A percentile compares a stretch with the other conserved stretches of the same genome.
These are phyloP conservation scores for Coemansia sp. DNA, from an alignment of 192 early-diverging fungal species.

Conservation along the genomic window DNA sequence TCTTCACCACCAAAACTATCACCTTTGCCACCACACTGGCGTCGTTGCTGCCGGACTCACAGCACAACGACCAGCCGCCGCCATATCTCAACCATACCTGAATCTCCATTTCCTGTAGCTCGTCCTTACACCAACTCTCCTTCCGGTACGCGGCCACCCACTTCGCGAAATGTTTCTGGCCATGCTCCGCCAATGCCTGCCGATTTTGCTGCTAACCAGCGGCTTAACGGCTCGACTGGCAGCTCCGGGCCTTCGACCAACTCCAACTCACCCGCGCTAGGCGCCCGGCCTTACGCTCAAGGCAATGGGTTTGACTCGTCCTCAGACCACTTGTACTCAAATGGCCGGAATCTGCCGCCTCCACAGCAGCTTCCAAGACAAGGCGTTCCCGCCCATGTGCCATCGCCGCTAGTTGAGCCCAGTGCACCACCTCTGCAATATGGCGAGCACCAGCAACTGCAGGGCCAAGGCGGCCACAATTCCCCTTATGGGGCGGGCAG, in stretches of 20 bases:
- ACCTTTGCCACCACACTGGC: conserved; percentile 29
- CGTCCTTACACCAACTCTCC: conserved; percentile 7
- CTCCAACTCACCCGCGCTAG: conserved; percentile 18
- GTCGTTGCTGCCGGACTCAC: conserved; percentile 9
- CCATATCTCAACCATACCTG: conserved; percentile 6
- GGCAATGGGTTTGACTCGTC: conserved; percentile 48
- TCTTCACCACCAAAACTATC: conserved; percentile 1
- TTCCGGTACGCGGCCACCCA: neutral
- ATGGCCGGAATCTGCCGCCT: conserved; percentile 4
- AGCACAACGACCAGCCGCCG: neutral
- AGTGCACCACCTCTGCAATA: conserved; percentile 2
- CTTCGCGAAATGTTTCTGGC: conserved; percentile 22
- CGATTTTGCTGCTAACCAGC: conserved; percentile 13
- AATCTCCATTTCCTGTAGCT: conserved; percentile 19
- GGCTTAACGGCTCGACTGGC: neutral
- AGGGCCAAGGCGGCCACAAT: neutral
- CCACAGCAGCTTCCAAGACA: neutral
- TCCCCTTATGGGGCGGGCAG: neutral
- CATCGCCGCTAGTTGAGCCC: conserved; percentile 6
- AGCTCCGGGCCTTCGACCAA: conserved; percentile 9
- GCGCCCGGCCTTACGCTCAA: conserved; percentile 11
- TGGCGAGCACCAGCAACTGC: conserved; percentile 8
- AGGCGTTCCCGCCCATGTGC: too few relatives aligned
- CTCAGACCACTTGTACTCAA: conserved; percentile 21
- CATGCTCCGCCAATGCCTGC: conserved; percentile 6